These are phyloP conservation scores for Porphyrellus cyaneotinctus DNA, from an alignment of 768 basidiomycete species.

Conservation along the genomic window DNA sequence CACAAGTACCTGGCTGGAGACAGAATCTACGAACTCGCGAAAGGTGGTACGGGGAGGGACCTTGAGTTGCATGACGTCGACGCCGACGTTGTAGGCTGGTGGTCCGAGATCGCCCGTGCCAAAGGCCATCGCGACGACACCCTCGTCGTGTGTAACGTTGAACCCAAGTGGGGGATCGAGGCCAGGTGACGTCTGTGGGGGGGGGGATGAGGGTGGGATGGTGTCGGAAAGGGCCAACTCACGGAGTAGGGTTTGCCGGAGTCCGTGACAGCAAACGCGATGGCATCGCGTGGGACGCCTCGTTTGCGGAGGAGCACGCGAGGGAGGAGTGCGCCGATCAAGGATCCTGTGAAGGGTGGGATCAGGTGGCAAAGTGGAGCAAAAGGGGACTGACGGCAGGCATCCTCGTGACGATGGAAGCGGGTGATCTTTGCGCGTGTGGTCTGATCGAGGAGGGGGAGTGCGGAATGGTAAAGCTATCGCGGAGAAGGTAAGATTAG, in stretches of 20 bases:
- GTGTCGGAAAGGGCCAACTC: conserved; percentile 26
- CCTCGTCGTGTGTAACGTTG: conserved; percentile 82
- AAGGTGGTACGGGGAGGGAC: conserved; percentile 58
- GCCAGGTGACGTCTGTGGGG: conserved; percentile 40
- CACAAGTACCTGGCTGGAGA: conserved; percentile 58
- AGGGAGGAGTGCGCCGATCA: conserved; percentile 73
- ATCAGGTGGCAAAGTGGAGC: not conserved
- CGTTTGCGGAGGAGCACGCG: conserved; percentile 57
- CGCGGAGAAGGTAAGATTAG: not conserved
- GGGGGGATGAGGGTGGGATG: conserved; percentile 2
- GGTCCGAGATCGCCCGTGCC: conserved; percentile 46
- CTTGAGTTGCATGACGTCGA: conserved; percentile 79
- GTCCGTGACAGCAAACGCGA: conserved; percentile 54
- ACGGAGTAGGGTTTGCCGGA: conserved; percentile 77
- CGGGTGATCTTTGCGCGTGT: conserved; percentile 54
- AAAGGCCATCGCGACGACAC: conserved; percentile 63
- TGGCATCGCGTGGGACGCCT: conserved; percentile 44
- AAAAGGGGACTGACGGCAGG: conserved; percentile 43
- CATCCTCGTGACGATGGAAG: conserved; percentile 70
- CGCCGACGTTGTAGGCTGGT: conserved; percentile 56
- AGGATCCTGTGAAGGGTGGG: conserved; percentile 48
- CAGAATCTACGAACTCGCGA: conserved; percentile 54
- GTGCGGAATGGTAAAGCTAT: conserved; percentile 61
- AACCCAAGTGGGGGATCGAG: conserved; percentile 60
- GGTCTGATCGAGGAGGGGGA: conserved; percentile 54